Evolutionary conservation across 306 rosid species (phyloP), one percentile per base, ranked within the genome.

Genomic region (Lagenaria siceraria): DNA sequence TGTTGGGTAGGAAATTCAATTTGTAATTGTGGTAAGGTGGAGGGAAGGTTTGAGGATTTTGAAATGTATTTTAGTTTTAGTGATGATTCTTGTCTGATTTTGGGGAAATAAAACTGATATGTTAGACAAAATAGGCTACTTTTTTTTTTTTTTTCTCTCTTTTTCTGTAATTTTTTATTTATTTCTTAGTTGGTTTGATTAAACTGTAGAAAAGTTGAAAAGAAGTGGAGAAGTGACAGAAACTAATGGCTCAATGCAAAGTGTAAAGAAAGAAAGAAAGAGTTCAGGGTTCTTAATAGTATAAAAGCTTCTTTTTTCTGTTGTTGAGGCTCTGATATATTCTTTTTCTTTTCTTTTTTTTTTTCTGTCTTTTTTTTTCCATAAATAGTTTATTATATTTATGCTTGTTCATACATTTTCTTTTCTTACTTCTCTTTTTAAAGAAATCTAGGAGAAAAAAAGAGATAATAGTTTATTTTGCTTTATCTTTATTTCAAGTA

Each of bases 171-270:
- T 63, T 35, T 65, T 36, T 36, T 66, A 10, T 35, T 1, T 35
- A 9, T 2, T 83, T 60, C 51, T 82, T 35, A 51, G 42, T 73
- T 70, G 56, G 82, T 64, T 55, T 72, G 74, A 51, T 72, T 54
- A 78, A 60, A 62, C 40, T 76, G 69, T 24, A 66, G 82, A 83
- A 73, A 83, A n/a, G 79, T 82, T 63, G 43, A 83, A 81, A 79
- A 81, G 82, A 76, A 81, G 73, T 69, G 58, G 77, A 70, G 83
- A 82, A 79, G 84, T 84, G 89, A 83, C 79, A 84, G 87, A 70
- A 75, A 83, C 88, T 83, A 81, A 87, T 84, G 75, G 75, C 75
- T 70, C 82, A 86, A 75, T 82, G 80, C 85, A 29, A 35, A 29
- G 79, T 80, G 85, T 56, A 77, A 75, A 65, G 83, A 83, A 40